Base-by-base conservation (phyloP, 371 early-diverging fungal species). In the Rhizopus microsporus region DNA sequence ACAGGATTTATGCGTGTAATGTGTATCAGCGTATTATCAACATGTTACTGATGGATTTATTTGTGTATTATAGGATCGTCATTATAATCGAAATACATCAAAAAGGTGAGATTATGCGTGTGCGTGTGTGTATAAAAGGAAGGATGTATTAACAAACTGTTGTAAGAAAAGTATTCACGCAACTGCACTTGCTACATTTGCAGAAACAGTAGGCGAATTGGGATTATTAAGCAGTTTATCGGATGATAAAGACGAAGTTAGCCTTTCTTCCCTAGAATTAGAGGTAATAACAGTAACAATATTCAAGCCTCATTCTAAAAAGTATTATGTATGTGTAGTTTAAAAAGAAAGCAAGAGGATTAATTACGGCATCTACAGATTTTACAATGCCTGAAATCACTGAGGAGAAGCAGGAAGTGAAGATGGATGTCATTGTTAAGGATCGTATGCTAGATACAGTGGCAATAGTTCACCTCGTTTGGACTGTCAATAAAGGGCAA, bases 101-200 rank as follows among this genome's bases (percentile, higher is more conserved):
- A 62, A 53, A 58, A 59, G 69, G 70, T 69, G 38, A 45, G 29
- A 38, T 12, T 38, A 43, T 29, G 31, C 32, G 35, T 17, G 17
- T 46, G 10, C 8, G 30, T 7, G 32, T 5, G 17, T n/a, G 40
- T 23, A 23, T 23, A 23, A 23, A 23, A 23, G 23, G 23, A 23
- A 38, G 35, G 5, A 43, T 4, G 17, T 32, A 17, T 10, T 42
- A 15, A 33, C 44, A 23, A 8, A 34, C 53, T 17, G 6, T 34
- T 40, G 23, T n/a, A 2, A 31, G 9, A 46, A 33, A 49, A 80
- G 85, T 51, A 79, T 83, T 17, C 83, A 82, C 58, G 79, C 82
- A n/a, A 80, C 81, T 7, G 85, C 85, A 13, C 60, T 85, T 30
- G 72, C 80, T 39, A 83, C 83, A n/a, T 82, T 85, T 72, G 82